phyloP scores from a whole-genome alignment of 495 filamentous ascomycete genomes.

The Hypoxylon lienhwacheense region DNA sequence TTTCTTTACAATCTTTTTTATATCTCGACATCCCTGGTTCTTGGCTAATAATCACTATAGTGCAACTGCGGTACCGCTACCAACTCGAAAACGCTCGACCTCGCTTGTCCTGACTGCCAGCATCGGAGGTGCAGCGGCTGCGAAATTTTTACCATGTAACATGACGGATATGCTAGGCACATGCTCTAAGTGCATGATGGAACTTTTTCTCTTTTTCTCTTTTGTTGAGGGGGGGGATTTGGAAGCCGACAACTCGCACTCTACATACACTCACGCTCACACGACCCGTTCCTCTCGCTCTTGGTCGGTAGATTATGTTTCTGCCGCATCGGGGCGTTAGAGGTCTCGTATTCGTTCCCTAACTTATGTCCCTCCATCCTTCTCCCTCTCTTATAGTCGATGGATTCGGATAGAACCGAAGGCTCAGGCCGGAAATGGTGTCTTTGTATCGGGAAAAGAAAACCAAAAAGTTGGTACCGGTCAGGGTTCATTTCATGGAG shows the following conservation, averaged over 20 bases:
- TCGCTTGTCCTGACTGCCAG: not conserved
- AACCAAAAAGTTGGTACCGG: slow-evolving; percentile 1
- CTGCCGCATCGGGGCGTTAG: slow-evolving; percentile 4
- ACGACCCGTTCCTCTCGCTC: no score
- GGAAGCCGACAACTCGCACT: not conserved
- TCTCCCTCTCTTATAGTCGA: not conserved
- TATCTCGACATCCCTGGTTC: not conserved
- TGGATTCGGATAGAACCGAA: not conserved
- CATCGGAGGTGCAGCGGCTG: not conserved
- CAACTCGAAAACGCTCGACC: slow-evolving; percentile 7
- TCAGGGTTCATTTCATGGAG: slow-evolving; percentile 1
- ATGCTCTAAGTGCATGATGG: not conserved
- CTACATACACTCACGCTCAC: no score
- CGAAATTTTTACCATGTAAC: not conserved
- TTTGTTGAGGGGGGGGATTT: not conserved
- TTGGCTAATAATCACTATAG: slow-evolving; percentile 14
- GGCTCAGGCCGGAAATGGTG: slow-evolving; percentile 15
- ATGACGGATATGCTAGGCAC: slow-evolving; percentile 3
- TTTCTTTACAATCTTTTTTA: no score
- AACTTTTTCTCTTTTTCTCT: not conserved
- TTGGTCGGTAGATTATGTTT: not conserved
- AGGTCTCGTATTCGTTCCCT: not conserved
- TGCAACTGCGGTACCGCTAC: slow-evolving; percentile 1
- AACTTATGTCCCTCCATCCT: not conserved
- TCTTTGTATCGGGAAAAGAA: slow-evolving; percentile 3